phyloP scores from a whole-genome alignment of 495 filamentous ascomycete genomes.

The Penicillium odoratum region DNA sequence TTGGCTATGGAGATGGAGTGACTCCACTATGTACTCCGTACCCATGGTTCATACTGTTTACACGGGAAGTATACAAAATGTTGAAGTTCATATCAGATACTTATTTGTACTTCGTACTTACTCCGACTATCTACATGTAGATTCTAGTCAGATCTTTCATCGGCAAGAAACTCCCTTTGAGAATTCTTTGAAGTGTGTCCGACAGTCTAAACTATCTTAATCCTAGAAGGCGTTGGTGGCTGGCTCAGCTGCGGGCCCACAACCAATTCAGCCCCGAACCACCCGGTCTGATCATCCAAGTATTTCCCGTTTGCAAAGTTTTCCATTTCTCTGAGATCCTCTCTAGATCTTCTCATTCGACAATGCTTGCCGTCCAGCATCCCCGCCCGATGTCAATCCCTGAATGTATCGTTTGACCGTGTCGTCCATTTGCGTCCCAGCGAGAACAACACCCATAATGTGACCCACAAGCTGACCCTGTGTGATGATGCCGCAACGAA shows the following conservation, averaged over 20 bases:
- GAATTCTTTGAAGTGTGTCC: background rate
- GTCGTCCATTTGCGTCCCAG: constrained; percentile 11
- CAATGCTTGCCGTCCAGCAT: constrained; percentile 10
- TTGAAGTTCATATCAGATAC: too few species aligned
- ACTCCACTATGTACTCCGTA: too few species aligned
- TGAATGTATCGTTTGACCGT: constrained; percentile 11
- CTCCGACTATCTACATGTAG: too few species aligned
- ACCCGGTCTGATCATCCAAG: too few species aligned
- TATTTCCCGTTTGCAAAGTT: background rate
- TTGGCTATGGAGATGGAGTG: too few species aligned
- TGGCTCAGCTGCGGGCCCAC: background rate
- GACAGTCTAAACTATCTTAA: background rate
- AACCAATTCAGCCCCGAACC: background rate
- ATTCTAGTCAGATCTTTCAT: background rate
- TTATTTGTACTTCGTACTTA: too few species aligned
- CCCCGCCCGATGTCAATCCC: constrained; percentile 10
- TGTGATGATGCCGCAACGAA: constrained; percentile 18
- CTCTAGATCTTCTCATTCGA: constrained; percentile 15
- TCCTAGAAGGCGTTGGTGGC: background rate
- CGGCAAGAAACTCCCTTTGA: background rate
- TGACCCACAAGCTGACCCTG: constrained; percentile 15
- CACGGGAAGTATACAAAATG: too few species aligned
- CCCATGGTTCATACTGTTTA: too few species aligned
- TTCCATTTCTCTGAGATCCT: background rate
- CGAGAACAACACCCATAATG: constrained; percentile 11